These are phyloP conservation scores for Phytophthora podocarpi DNA, from an alignment of 352 stramenopile genomes.

Conservation along the genomic window DNA sequence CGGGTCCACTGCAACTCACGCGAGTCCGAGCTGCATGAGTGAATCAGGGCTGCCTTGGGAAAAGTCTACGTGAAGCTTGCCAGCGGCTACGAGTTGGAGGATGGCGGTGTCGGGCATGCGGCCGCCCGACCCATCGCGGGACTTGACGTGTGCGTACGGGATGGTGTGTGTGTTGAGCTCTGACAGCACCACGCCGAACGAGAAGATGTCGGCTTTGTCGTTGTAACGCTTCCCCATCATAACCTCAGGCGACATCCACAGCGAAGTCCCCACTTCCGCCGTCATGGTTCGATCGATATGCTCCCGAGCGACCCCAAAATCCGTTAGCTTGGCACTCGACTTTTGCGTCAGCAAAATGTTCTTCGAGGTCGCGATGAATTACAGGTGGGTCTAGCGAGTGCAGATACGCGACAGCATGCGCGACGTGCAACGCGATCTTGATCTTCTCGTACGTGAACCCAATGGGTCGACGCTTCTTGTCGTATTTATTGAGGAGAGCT, in stretches of 20 bases:
- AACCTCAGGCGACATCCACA: slow-evolving; percentile 45
- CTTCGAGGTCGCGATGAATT: slow-evolving; percentile 36
- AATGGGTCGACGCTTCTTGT: not conserved
- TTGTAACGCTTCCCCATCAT: slow-evolving; percentile 37
- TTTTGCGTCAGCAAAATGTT: slow-evolving; percentile 32
- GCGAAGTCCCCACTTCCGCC: slow-evolving; percentile 29
- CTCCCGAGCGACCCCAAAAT: slow-evolving; percentile 38
- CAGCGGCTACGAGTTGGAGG: slow-evolving; percentile 28
- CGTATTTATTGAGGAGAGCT: slow-evolving; percentile 11
- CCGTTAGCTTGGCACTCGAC: slow-evolving; percentile 41
- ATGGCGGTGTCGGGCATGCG: slow-evolving; percentile 18
- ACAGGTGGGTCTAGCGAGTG: slow-evolving; percentile 28
- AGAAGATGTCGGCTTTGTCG: slow-evolving; percentile 49
- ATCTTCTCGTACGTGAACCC: slow-evolving; percentile 40
- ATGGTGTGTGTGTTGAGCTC: slow-evolving; percentile 35
- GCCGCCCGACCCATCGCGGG: too few species aligned
- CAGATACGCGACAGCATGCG: slow-evolving; percentile 38
- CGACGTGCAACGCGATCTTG: slow-evolving; percentile 37
- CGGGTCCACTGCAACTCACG: slow-evolving; percentile 18
- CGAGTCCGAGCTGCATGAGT: slow-evolving; percentile 13
- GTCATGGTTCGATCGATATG: slow-evolving; percentile 35
- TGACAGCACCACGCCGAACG: slow-evolving; percentile 44
- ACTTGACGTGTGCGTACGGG: slow-evolving; percentile 26
- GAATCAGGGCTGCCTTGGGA: slow-evolving; percentile 3
- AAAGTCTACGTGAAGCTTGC: slow-evolving; percentile 28